phyloP scores from a whole-genome alignment of 139 green algal species.

The Raphidocelis subcapitata region DNA sequence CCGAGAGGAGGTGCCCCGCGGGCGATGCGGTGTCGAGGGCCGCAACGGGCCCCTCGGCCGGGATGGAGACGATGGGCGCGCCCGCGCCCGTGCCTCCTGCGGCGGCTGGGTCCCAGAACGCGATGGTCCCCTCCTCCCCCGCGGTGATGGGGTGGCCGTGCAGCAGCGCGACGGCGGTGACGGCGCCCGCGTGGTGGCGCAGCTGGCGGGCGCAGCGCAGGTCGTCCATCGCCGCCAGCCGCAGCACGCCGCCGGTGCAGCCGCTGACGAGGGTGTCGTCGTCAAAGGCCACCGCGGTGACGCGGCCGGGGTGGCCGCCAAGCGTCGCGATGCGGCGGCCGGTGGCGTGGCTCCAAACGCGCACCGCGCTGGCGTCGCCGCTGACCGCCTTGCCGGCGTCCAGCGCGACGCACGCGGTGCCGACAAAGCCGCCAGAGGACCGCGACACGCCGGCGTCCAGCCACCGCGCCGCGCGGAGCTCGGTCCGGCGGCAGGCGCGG shows the following conservation, averaged over 20 bases:
- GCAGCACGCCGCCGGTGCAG: slow-evolving; percentile 34
- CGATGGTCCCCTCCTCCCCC: slow-evolving; percentile 39
- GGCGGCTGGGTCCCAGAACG: slow-evolving; percentile 37
- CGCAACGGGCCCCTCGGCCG: too few species aligned
- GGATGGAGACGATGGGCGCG: too few species aligned
- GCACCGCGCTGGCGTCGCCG: slow-evolving; percentile 34
- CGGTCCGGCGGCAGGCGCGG: too few species aligned
- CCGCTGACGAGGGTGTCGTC: slow-evolving; percentile 41
- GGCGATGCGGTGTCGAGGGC: too few species aligned
- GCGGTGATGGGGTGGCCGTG: slow-evolving; percentile 36
- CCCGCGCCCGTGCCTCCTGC: too few species aligned
- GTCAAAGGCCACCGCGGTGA: slow-evolving; percentile 44
- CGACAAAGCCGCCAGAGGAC: slow-evolving; percentile 2
- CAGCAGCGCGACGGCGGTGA: slow-evolving; percentile 27
- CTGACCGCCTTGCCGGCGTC: slow-evolving; percentile 48
- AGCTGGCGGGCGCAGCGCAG: slow-evolving; percentile 33
- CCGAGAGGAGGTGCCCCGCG: too few species aligned
- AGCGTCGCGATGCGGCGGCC: slow-evolving; percentile 48
- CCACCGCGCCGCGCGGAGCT: too few species aligned
- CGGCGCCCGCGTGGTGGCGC: slow-evolving; percentile 40
- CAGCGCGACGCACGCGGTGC: slow-evolving; percentile 41
- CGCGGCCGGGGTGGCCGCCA: slow-evolving; percentile 32
- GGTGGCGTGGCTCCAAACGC: slow-evolving; percentile 46
- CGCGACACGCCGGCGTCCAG: too few species aligned
- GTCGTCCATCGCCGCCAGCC: slow-evolving; percentile 56